Evolutionary conservation across 148 eudicot genomes (phyloP).

Genomic region (Rhododendron mucronatum): DNA sequence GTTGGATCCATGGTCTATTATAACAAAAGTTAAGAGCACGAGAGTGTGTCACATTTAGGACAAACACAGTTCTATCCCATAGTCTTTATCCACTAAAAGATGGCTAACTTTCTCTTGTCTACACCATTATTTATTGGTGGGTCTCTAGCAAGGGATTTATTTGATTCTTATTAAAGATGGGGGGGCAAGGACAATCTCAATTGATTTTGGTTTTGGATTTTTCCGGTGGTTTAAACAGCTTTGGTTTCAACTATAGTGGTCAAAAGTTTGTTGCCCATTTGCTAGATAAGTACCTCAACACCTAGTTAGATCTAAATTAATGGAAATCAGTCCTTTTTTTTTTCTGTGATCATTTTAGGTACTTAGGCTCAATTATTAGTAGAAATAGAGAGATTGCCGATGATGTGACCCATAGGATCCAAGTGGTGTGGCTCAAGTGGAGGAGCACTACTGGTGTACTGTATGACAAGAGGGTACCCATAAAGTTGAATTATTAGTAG

Average conservation of each 20-base stretch:
- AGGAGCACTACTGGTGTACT: too few species aligned
- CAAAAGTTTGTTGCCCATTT: slow-evolving; percentile 6
- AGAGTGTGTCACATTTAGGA: slow-evolving; percentile 17
- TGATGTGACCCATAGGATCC: too few species aligned
- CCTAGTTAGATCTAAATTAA: background rate
- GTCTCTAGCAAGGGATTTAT: slow-evolving; percentile 17
- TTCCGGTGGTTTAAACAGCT: background rate
- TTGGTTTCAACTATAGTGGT: slow-evolving; percentile 7
- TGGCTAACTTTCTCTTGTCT: slow-evolving; percentile 14
- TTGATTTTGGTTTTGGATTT: slow-evolving; percentile 32
- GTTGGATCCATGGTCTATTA: slow-evolving; percentile 12
- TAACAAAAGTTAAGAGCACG: background rate
- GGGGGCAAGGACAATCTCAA: slow-evolving; percentile 35
- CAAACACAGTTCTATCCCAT: slow-evolving; percentile 24
- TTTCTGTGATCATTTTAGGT: too few species aligned
- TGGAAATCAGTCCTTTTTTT: background rate
- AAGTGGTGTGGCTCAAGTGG: too few species aligned
- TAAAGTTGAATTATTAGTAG: too few species aligned
- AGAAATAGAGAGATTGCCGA: too few species aligned
- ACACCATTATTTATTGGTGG: slow-evolving; percentile 21
- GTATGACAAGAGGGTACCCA: too few species aligned
- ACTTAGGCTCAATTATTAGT: too few species aligned
- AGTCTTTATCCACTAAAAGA: slow-evolving; percentile 26
- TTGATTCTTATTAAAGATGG: slow-evolving; percentile 20
- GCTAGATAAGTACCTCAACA: background rate